Percentiles rank a stretch among this genome's conserved stretches.
Conservation (phyloP, 1,139 yeast genomes). For the Sugiyamaella pinicola region DNA sequence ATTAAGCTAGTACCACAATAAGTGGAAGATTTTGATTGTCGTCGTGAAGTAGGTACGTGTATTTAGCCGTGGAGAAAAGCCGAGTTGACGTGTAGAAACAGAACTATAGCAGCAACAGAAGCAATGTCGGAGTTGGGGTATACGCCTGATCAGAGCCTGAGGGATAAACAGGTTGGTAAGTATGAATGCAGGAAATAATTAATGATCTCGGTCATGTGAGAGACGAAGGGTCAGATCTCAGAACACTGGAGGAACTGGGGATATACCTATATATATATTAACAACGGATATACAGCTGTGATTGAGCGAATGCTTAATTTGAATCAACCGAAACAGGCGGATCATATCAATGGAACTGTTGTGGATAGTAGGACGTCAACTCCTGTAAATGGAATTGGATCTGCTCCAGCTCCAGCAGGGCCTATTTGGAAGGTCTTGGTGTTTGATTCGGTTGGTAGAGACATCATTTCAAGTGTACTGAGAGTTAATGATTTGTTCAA, state of each 20-base stretch:
- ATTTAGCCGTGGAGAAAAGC: neutral
- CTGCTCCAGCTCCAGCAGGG: slow-evolving; percentile 42
- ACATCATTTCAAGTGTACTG: slow-evolving; percentile 82
- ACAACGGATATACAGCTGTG: slow-evolving; percentile 45
- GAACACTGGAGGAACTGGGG: neutral
- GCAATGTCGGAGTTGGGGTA: slow-evolving; percentile 16
- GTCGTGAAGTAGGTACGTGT: slow-evolving; percentile 10
- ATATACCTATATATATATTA: no score
- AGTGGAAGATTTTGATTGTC: neutral
- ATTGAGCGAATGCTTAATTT: slow-evolving; percentile 84
- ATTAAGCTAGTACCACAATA: neutral
- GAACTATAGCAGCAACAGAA: neutral
- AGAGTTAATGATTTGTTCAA: slow-evolving; percentile 86
- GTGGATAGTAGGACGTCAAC: slow-evolving; percentile 24
- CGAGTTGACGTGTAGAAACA: neutral
- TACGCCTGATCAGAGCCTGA: slow-evolving; percentile 35
- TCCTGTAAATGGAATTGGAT: slow-evolving; percentile 45
- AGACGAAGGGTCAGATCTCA: no score
- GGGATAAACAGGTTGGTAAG: slow-evolving; percentile 48
- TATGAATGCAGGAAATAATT: no score
- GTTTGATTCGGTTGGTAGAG: slow-evolving; percentile 77
- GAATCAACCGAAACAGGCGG: slow-evolving; percentile 55
- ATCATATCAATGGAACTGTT: slow-evolving; percentile 12
- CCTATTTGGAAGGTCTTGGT: slow-evolving; percentile 88
- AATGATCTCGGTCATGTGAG: no score